Percentiles rank a stretch among this genome's conserved stretches.
These are phyloP conservation scores for Cucurbita pepo DNA, from an alignment of 306 rosid species.

Conservation along the genomic window DNA sequence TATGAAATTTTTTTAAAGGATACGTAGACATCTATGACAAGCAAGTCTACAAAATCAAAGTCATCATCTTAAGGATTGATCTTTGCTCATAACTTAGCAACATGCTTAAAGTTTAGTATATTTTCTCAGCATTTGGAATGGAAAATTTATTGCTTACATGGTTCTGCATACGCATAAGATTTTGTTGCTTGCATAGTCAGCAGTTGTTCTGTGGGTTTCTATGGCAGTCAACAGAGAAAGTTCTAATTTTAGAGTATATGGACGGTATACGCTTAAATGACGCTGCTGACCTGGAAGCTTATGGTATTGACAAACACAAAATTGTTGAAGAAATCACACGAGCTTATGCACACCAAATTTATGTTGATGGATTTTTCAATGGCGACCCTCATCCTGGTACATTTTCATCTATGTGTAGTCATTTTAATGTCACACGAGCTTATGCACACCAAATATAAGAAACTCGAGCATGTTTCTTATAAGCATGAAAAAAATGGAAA, in stretches of 20 bases:
- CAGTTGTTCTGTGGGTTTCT: constrained; percentile 16
- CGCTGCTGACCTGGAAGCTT: constrained; percentile 50
- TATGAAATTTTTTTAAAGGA: background rate
- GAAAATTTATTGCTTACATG: background rate
- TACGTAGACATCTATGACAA: background rate
- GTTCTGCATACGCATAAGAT: background rate
- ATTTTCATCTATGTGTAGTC: background rate
- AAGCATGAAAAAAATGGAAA: background rate
- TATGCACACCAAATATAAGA: too few species aligned
- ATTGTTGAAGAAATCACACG: constrained; percentile 92
- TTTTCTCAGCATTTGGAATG: background rate
- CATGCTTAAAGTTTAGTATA: background rate
- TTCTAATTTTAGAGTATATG: constrained; percentile 86
- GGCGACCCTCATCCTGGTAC: constrained; percentile 99
- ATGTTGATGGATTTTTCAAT: constrained; percentile 89
- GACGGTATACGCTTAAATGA: constrained; percentile 96
- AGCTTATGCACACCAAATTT: constrained; percentile 95
- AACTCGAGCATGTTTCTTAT: background rate
- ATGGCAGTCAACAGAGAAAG: constrained; percentile 73
- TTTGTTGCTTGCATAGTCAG: background rate
- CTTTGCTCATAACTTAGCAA: background rate
- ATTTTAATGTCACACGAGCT: background rate
- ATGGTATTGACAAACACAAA: constrained; percentile 71
- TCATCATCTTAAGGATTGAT: background rate
- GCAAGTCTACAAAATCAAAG: background rate